Evolutionary conservation across 148 eudicot species (phyloP), one percentile per base, ranked within the genome.

Genomic region (Hydrangea macrophylla): DNA sequence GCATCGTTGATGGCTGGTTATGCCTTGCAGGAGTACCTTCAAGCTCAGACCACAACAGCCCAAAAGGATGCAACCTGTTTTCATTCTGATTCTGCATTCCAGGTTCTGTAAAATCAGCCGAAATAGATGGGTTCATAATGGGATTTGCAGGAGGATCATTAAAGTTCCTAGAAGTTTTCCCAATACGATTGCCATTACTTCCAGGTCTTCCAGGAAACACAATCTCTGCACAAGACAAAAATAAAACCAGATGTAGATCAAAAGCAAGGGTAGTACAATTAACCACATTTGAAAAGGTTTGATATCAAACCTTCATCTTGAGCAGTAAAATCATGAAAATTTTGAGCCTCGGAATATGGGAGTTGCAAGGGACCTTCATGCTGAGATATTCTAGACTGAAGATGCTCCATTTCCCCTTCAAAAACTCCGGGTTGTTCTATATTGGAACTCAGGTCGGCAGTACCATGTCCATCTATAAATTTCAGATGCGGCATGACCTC

Each of bases 21-120:
- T 69, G 86, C 77, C 88, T 81, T 36, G 73, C 62, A 37, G 76
- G 69, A 65, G 67, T 77, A 55, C 84, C 79, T 78, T 94, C 88
- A 72, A 94, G 96, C 78, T 94, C 98, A 76, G 98, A 90, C 97
- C 90, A 90, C 69, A 78, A 76, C 79, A 94, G 76, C 65, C 98
- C 96, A 81, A 94, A 85, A 32, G 97, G 98, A 71, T 94, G 96
- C 83, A 93, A 73, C 81, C 85, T 88, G 73, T 83, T 84, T 67
- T 79, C 76, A 58, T 70, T 80, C 65, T 71, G 82, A 66, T 63
- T 68, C 9, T 75, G 67, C 36, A 76, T 48, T 36, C 71, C 76
- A 44, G 78, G 56, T 39, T 79, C 92, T 0, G 73, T 67, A 44
- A 68, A 24, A 26, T 84, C 90, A 58, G 15, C 76, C 48, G 78